Evolutionary conservation across 805 yeast species (phyloP), one percentile per base, ranked within the genome.

Genomic region (Metschnikowia shivogae): DNA sequence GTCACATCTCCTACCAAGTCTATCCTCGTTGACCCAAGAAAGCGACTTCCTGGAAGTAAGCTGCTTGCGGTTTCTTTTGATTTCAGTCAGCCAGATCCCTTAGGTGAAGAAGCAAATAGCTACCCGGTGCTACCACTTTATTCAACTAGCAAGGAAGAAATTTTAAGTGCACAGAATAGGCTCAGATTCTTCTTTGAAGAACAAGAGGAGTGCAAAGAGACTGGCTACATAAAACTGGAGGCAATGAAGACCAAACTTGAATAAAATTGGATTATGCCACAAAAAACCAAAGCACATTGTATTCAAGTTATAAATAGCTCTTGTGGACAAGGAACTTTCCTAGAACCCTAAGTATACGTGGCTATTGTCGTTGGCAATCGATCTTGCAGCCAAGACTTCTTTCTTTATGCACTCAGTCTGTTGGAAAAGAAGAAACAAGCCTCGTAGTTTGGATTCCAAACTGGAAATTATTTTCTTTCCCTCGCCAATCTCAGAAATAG

Each of bases 81-180:
- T 28, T 39, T 39, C 22, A 20, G 42, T 5, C 42, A 39, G 35
- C 42, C 42, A 8, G 42, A 39, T 28, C 42, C 42, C n/a, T 32
- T 22, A n/a, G 42, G 42, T 6, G 20, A 22, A 39, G 42, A 39
- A 24, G 42, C 42, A 6, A 39, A 39, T 20, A 39, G 42, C 35
- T 39, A 39, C 13, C 42, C 42, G 7, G 36, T 39, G 9, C 11
- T 39, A 24, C 42, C 42, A 31, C 13, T 39, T 11, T 39, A 39
- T 31, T 30, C 42, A 6, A n/a, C 35, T 2, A 7, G 34, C n/a
- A 30, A 28, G 26, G 26, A 9, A 13, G 13, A 30, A 29, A 12
- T 13, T 11, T 6, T 8, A 17, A 20, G 22, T 19, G 40, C 34
- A 24, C 27, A 29, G n/a, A 37, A 12, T 26, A 37, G 34, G 19